phyloP scores from a whole-genome alignment of 768 basidiomycete genomes.

The Lentinula sp. region DNA sequence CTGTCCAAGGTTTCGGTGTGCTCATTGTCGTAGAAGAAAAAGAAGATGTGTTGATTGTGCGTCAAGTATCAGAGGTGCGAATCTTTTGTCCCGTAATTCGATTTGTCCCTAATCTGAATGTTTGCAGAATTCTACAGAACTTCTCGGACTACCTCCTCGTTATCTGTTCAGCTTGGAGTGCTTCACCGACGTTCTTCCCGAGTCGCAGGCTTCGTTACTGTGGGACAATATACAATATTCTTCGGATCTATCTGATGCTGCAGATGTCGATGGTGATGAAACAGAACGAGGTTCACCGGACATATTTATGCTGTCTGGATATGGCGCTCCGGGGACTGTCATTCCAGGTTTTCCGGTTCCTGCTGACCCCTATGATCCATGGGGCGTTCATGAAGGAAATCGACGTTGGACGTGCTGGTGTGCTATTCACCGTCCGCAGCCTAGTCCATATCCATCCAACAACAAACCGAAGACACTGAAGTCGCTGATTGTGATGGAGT shows the following conservation, averaged over 20 bases:
- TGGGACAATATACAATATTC: slow-evolving; percentile 74
- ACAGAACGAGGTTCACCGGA: slow-evolving; percentile 44
- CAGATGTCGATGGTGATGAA: slow-evolving; percentile 16
- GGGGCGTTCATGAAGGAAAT: slow-evolving; percentile 24
- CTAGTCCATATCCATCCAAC: slow-evolving; percentile 10
- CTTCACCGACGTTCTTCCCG: slow-evolving; percentile 64
- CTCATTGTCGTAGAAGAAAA: slow-evolving; percentile 64
- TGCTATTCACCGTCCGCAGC: slow-evolving; percentile 49
- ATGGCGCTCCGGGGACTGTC: slow-evolving; percentile 57
- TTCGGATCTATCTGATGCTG: slow-evolving; percentile 29
- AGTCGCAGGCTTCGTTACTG: slow-evolving; percentile 56
- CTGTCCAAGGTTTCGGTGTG: slow-evolving; percentile 81
- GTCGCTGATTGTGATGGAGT: slow-evolving; percentile 57
- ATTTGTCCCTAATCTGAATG: not conserved
- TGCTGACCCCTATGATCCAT: slow-evolving; percentile 6
- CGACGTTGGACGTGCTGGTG: slow-evolving; percentile 66
- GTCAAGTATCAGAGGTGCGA: slow-evolving; percentile 76
- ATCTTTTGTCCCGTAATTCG: not conserved
- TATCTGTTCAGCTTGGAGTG: slow-evolving; percentile 70
- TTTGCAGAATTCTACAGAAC: slow-evolving; percentile 59
- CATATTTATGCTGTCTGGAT: slow-evolving; percentile 66
- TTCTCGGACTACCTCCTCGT: slow-evolving; percentile 67
- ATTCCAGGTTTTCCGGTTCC: slow-evolving; percentile 14
- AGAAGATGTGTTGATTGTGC: slow-evolving; percentile 51
- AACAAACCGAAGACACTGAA: not conserved